A percentile compares a stretch with the other conserved stretches of the same genome.
Evolutionary conservation across 176 grass and related monocot species (phyloP).

Genomic region (Metroxylon sagu): DNA sequence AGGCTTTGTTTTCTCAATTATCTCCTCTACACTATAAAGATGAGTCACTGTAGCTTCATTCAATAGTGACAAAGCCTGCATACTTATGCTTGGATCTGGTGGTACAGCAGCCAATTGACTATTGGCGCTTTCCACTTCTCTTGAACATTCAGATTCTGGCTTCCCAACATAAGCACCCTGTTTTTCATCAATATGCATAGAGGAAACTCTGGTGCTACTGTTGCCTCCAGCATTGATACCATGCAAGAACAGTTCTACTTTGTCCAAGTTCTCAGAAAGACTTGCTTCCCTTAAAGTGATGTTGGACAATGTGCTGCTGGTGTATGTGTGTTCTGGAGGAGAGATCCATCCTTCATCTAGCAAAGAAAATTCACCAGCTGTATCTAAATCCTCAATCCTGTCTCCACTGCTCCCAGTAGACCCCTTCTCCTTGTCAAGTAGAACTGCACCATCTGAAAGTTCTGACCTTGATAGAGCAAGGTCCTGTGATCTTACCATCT

Average conservation of each 20-base stretch:
- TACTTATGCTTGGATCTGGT: slow-evolving; percentile 22
- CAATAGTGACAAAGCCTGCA: slow-evolving; percentile 15
- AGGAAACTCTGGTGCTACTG: not conserved
- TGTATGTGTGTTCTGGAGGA: slow-evolving; percentile 75
- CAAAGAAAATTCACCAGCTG: slow-evolving; percentile 24
- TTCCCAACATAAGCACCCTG: slow-evolving; percentile 17
- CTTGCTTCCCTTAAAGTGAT: slow-evolving; percentile 37
- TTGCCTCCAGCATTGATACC: slow-evolving; percentile 16
- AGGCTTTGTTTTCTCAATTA: slow-evolving; percentile 15
- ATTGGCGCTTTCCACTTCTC: not conserved
- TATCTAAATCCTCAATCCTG: slow-evolving; percentile 29
- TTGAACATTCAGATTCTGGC: slow-evolving; percentile 4
- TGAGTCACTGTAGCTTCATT: slow-evolving; percentile 12
- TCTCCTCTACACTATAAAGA: slow-evolving; percentile 24
- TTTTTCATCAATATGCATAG: slow-evolving; percentile 12
- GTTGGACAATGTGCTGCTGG: slow-evolving; percentile 52
- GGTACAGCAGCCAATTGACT: slow-evolving; percentile 9
- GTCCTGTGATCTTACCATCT: slow-evolving; percentile 66
- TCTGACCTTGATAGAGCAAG: slow-evolving; percentile 57
- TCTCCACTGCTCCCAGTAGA: slow-evolving; percentile 34
- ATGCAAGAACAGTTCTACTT: slow-evolving; percentile 26
- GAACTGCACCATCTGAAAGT: slow-evolving; percentile 45
- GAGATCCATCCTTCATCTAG: slow-evolving; percentile 92
- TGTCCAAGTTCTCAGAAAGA: slow-evolving; percentile 34
- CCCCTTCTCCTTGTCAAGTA: slow-evolving; percentile 47